These are phyloP conservation scores for Cryphonectria nitschkei DNA, from an alignment of 2,329 filamentous ascomycete genomes.

Conservation along the genomic window DNA sequence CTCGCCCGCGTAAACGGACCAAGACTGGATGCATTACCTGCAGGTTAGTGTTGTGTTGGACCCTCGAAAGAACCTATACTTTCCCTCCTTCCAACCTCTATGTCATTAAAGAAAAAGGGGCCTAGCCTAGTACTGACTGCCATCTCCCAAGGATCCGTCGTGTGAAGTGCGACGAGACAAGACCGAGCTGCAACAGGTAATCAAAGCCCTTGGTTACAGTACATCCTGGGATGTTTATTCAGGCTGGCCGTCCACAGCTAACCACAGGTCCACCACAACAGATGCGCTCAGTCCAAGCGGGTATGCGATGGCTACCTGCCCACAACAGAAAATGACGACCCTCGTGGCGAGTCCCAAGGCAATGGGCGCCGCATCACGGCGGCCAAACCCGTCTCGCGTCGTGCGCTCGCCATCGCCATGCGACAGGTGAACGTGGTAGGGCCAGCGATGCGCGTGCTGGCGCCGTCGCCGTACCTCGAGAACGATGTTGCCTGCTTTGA, in stretches of 20 bases:
- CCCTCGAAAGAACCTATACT: background rate
- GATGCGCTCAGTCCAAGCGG: constrained; percentile 32
- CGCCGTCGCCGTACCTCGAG: constrained; percentile 13
- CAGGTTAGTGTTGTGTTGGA: constrained; percentile 25
- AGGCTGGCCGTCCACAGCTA: no score
- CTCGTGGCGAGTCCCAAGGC: background rate
- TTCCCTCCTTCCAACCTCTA: background rate
- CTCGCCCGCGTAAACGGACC: constrained; percentile 7
- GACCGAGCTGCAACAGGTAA: constrained; percentile 38
- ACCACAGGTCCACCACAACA: background rate
- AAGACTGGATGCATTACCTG: constrained; percentile 35
- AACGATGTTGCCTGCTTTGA: constrained; percentile 36
- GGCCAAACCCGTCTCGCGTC: constrained; percentile 36
- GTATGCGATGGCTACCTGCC: constrained; percentile 41
- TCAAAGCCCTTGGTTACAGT: no score
- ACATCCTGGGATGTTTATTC: no score
- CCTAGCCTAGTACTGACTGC: background rate
- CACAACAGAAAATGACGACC: background rate
- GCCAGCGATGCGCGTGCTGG: constrained; percentile 35
- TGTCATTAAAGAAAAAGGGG: no score
- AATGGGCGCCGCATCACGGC: background rate
- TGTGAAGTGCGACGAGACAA: constrained; percentile 42
- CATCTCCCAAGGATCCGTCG: constrained; percentile 38
- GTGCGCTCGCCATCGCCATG: constrained; percentile 37
- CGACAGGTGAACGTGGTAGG: constrained; percentile 37